Conservation (phyloP, 441 rosid species). For the Eutrema salsugineum region DNA sequence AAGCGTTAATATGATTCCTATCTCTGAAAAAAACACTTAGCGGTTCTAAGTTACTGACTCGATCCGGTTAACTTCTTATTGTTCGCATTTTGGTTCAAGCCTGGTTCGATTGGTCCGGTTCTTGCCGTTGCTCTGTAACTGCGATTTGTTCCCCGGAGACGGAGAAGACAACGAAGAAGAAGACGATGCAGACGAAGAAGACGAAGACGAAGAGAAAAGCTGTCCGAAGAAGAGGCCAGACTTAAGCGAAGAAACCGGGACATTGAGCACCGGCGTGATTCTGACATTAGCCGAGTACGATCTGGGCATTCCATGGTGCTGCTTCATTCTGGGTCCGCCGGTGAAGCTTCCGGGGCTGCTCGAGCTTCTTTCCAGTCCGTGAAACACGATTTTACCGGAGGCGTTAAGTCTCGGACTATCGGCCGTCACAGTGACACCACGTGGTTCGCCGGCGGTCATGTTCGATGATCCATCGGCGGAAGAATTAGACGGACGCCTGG, state of each 20-base stretch:
- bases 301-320: slow-evolving; percentile 85
- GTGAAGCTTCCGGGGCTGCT: slow-evolving; percentile 96
- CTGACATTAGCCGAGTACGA: slow-evolving; percentile 90
- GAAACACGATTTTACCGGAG: slow-evolving; percentile 85
- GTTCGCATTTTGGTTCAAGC: slow-evolving; percentile 24
- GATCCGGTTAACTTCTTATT: slow-evolving; percentile 3
- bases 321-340: slow-evolving; percentile 67
- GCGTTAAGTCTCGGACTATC: slow-evolving; percentile 94
- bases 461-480: slow-evolving; percentile 36
- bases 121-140: slow-evolving; percentile 30
- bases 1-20: not conserved
- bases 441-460: slow-evolving; percentile 19
- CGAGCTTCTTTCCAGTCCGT: slow-evolving; percentile 84
- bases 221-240: slow-evolving; percentile 43
- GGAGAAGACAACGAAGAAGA: slow-evolving; percentile 6
- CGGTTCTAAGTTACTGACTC: not conserved
- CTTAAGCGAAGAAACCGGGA: slow-evolving; percentile 74
- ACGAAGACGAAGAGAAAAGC: slow-evolving; percentile 57
- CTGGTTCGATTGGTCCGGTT: slow-evolving; percentile 39
- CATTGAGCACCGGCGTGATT: slow-evolving; percentile 88
- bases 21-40: not conserved
- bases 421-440: slow-evolving; percentile 66
- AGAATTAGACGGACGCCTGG: slow-evolving; percentile 20
- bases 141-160: slow-evolving; percentile 19
- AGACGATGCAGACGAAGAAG: slow-evolving; percentile 18